Conservation (phyloP, 2,329 filamentous ascomycete genomes). For the Fusarium sp. region DNA sequence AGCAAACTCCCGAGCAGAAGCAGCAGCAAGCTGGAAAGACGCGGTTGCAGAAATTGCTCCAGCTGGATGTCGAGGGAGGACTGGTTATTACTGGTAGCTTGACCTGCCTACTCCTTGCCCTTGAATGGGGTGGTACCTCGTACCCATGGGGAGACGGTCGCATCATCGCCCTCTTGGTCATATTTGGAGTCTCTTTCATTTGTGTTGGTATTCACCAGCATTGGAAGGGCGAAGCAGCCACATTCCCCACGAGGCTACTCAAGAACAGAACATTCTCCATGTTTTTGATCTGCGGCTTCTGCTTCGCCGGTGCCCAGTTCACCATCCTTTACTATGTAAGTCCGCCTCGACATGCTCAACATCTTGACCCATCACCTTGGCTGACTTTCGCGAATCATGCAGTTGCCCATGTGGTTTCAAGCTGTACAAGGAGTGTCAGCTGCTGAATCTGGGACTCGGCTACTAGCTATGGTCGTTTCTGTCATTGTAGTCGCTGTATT, state of each 20-base stretch:
- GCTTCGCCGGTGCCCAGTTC: not conserved
- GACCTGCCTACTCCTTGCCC: constrained; percentile 2
- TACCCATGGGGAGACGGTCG: constrained; percentile 7
- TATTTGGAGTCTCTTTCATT: constrained; percentile 39
- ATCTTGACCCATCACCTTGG: not conserved
- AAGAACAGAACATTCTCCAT: constrained; percentile 47
- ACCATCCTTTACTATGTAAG: not conserved
- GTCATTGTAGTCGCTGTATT: not conserved
- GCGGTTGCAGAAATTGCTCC: not conserved
- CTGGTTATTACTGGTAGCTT: not conserved
- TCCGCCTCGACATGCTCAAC: not conserved
- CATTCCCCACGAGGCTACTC: constrained; percentile 53
- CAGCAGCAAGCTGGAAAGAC: not conserved
- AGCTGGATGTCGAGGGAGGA: not conserved
- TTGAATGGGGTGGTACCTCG: constrained; percentile 5
- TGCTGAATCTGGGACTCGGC: not conserved
- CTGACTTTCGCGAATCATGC: not conserved
- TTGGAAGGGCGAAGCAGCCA: constrained; percentile 55
- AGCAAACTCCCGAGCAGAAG: not conserved
- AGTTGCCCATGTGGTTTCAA: not conserved
- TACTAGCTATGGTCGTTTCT: not conserved
- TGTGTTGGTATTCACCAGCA: constrained; percentile 52
- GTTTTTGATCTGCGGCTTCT: not conserved
- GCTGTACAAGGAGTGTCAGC: not conserved
- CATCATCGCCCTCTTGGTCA: constrained; percentile 6